A percentile compares a stretch with the other conserved stretches of the same genome.
phyloP scores from a whole-genome alignment of 495 filamentous ascomycete species.

The Hypoxylon subgilvum region DNA sequence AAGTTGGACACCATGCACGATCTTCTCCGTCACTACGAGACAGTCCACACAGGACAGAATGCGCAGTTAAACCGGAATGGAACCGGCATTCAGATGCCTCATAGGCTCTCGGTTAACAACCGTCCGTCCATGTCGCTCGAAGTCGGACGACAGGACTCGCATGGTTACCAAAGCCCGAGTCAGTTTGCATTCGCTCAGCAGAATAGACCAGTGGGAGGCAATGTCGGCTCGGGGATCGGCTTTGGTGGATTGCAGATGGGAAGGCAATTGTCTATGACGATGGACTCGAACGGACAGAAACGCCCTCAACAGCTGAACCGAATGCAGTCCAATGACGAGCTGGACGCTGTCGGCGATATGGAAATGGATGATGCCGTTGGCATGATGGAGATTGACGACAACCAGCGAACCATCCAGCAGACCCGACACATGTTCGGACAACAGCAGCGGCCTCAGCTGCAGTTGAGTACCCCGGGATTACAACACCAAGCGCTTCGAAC shows the following conservation, averaged over 20 bases:
- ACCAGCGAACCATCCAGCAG: slow-evolving; percentile 65
- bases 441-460: slow-evolving; percentile 72
- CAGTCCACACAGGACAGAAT: slow-evolving; percentile 70
- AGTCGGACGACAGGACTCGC: slow-evolving; percentile 38
- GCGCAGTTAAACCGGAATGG: slow-evolving; percentile 46
- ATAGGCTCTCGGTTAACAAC: slow-evolving; percentile 37
- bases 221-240: slow-evolving; percentile 38
- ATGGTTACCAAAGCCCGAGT: slow-evolving; percentile 48
- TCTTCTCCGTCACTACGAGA: slow-evolving; percentile 94
- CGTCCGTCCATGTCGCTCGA: slow-evolving; percentile 39
- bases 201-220: slow-evolving; percentile 26
- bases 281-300: slow-evolving; percentile 41
- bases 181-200: slow-evolving; percentile 43
- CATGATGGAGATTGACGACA: slow-evolving; percentile 63
- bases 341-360: slow-evolving; percentile 93
- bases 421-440: slow-evolving; percentile 73
- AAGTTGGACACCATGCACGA: slow-evolving; percentile 91
- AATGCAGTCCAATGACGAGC: slow-evolving; percentile 63
- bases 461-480: slow-evolving; percentile 68
- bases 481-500: slow-evolving; percentile 80
- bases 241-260: slow-evolving; percentile 55
- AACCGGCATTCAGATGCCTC: slow-evolving; percentile 37
- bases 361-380: slow-evolving; percentile 88
- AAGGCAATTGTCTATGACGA: slow-evolving; percentile 45
- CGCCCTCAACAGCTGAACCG: slow-evolving; percentile 35